Conservation (phyloP, 805 yeast species). For the Zygoascus bituminiphila region DNA sequence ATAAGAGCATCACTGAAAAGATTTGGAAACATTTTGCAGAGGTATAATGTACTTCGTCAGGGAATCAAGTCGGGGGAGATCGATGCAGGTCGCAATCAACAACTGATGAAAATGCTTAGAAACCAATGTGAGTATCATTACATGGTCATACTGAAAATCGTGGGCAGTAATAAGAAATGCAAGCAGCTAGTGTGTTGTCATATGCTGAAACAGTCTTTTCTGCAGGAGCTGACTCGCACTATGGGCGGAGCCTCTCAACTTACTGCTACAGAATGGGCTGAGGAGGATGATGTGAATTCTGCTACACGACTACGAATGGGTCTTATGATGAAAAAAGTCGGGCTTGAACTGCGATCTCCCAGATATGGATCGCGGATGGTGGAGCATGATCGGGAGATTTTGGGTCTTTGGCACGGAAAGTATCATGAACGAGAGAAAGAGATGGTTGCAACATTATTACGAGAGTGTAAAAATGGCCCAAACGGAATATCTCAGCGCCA, state of each 20-base stretch:
- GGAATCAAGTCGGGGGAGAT: not conserved
- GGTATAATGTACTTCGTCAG: not conserved
- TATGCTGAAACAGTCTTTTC: not conserved
- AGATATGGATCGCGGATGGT: constrained; percentile 12
- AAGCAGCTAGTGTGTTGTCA: not conserved
- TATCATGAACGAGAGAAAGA: constrained; percentile 2
- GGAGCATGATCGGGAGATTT: constrained; percentile 6
- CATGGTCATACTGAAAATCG: constrained; percentile 1
- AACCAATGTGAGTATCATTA: not conserved
- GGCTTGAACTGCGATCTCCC: not conserved
- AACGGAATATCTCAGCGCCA: constrained; percentile 3
- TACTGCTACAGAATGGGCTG: constrained; percentile 2
- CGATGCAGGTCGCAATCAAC: not conserved
- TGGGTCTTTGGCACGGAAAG: constrained; percentile 10
- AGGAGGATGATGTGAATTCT: not conserved
- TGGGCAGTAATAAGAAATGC: not conserved
- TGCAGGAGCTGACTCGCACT: not conserved
- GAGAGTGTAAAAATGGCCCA: not conserved
- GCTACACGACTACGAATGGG: constrained; percentile 1
- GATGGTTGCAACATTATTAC: not conserved
- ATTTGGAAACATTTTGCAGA: not conserved
- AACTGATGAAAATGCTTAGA: not conserved
- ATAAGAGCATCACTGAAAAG: constrained; percentile 3
- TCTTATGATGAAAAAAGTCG: not conserved
- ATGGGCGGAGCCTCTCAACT: constrained; percentile 1